Percentiles rank a stretch among this genome's conserved stretches.
Conservation (phyloP, 805 yeast species). For the Wilhelminamyces savonicus region DNA sequence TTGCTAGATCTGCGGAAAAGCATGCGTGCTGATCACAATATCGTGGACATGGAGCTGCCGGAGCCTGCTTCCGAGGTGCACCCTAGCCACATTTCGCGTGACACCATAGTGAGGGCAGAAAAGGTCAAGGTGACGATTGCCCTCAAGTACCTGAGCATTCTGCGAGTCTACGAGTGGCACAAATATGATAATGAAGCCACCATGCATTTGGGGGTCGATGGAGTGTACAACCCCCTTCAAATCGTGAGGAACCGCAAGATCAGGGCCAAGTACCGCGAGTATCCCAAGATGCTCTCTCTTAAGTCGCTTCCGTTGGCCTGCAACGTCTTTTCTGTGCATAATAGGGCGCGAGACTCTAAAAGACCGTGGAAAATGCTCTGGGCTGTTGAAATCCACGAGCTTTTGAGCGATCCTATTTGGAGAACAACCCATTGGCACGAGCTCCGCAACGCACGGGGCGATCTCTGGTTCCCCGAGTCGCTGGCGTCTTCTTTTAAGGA, state of each 20-base stretch:
- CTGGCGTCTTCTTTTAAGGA: constrained; percentile 2
- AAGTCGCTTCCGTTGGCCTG: constrained; percentile 58
- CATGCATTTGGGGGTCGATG: constrained; percentile 49
- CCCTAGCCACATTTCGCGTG: no score
- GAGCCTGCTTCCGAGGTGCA: no score
- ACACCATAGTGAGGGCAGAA: constrained; percentile 42
- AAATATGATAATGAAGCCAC: constrained; percentile 4
- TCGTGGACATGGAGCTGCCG: no score
- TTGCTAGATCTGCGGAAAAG: no score
- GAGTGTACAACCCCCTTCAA: constrained; percentile 76
- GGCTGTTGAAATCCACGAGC: constrained; percentile 61
- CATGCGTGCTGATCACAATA: no score
- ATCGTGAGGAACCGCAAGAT: constrained; percentile 67
- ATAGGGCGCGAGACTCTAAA: constrained; percentile 11
- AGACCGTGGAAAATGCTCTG: constrained; percentile 46
- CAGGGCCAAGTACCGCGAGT: constrained; percentile 45
- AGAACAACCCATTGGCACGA: constrained; percentile 50
- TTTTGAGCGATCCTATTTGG: constrained; percentile 54
- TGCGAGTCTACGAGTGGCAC: constrained; percentile 29
- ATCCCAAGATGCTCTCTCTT: constrained; percentile 37
- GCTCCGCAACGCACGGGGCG: constrained; percentile 37
- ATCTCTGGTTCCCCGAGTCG: constrained; percentile 44
- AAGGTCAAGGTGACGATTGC: constrained; percentile 43
- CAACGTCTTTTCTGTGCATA: constrained; percentile 47
- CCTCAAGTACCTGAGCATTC: constrained; percentile 43